Base-by-base conservation (phyloP, 2,329 filamentous ascomycete species). In the Aspergillus fumigatus region DNA sequence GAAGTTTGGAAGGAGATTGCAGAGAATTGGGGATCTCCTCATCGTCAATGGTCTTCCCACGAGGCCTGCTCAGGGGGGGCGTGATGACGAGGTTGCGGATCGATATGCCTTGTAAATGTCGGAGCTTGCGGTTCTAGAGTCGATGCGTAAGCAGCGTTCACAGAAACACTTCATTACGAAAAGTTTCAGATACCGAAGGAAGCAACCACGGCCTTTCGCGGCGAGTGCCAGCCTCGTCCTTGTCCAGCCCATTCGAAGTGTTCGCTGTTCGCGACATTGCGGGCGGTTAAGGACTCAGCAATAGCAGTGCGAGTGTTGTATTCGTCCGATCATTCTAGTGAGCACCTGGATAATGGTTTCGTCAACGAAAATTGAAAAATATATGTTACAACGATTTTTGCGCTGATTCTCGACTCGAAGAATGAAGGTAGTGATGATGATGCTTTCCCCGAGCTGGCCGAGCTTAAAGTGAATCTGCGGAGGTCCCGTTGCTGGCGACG, bases 41-140 rank as follows among this genome's bases (percentile, higher is more conserved):
- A 65, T 88, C 92, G 75, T 93, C 89, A 67, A 88, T 87, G 41
- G 90, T 88, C 73, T 81, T 83, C 14, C 79, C 77, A 52, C 80
- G 80, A 40, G 70, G 62, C 58, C 81, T 77, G 67, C 77, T 77
- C 61, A 78, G 77, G 57, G 79, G 77, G 60, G 78, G 79, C 25
- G 79, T 79, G 63, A 96, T 86, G 59, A 85, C 86, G 47, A 97
- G 80, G 73, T 97, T 97, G 56, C 93, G 90, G 52, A 97, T 78
- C 55, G 89, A 93, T 65, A 97, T 85, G 63, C 90, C 91, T 66
- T 90, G 87, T 4, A 97, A 82, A 78, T 97, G 92, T 54, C 93
- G 87, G 53, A 97, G 81, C 72, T 88, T 92, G 71, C 92, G 89
- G 73, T 96, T 97, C 81, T 94, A 65, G 3, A 23, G 5, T 10